Conservation (phyloP, 805 yeast species). For the Teunomyces cretensis region DNA sequence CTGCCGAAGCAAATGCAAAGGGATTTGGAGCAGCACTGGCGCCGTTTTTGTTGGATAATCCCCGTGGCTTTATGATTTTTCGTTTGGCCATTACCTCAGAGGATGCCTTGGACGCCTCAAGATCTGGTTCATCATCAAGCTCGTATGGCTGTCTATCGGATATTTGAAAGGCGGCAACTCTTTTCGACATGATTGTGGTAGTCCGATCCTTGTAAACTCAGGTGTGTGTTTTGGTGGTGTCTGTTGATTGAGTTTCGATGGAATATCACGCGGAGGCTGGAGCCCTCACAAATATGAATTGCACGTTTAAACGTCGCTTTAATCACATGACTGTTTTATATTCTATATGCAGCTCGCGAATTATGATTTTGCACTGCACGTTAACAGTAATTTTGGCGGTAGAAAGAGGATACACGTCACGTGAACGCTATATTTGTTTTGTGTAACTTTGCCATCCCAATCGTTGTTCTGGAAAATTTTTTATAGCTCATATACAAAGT, state of each 20-base stretch:
- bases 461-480: conserved; percentile 11
- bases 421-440: not conserved
- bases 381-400: not conserved
- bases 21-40: not conserved
- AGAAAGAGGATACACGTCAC: not conserved
- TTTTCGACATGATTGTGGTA: conserved; percentile 55
- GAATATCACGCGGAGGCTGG: not conserved
- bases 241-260: not conserved
- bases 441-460: conserved; percentile 1
- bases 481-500: conserved; percentile 8
- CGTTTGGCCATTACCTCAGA: conserved; percentile 63
- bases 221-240: conserved; percentile 7
- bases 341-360: not conserved
- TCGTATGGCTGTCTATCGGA: conserved; percentile 47
- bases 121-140: conserved; percentile 33
- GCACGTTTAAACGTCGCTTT: not conserved
- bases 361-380: not conserved
- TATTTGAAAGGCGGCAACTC: conserved; percentile 66
- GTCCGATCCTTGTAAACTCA: not conserved
- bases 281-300: not conserved
- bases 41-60: not conserved
- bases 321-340: not conserved
- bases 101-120: conserved; percentile 50
- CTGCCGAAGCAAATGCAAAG: conserved; percentile 2
- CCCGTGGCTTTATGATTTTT: conserved; percentile 59